These are phyloP conservation scores for Dianthus caryophyllus DNA, from an alignment of 148 eudicot genomes.

Conservation along the genomic window DNA sequence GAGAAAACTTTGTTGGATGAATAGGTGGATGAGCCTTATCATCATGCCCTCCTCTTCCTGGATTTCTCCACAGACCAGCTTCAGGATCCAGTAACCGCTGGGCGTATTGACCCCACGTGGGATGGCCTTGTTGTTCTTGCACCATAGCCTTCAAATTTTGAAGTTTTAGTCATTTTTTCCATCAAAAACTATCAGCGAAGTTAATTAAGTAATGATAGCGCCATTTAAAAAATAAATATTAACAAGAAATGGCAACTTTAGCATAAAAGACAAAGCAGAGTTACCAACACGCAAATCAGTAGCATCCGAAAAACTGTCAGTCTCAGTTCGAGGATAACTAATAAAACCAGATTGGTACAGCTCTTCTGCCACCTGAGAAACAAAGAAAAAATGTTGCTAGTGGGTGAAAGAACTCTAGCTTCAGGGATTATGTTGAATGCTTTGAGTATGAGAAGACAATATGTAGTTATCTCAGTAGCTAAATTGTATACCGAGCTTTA, in stretches of 20 bases:
- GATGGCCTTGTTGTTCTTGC: conserved; percentile 90
- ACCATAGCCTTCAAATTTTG: conserved; percentile 52
- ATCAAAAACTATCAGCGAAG: not conserved
- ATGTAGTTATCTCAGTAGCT: not conserved
- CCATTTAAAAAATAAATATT: not conserved
- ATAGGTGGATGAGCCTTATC: conserved; percentile 99
- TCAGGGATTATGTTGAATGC: too few species aligned
- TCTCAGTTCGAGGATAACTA: conserved; percentile 99
- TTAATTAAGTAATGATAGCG: not conserved
- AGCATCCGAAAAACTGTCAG: conserved; percentile 69
- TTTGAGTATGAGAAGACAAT: too few species aligned
- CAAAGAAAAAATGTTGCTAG: conserved; percentile 4
- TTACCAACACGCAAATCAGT: conserved; percentile 75
- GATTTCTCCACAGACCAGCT: conserved; percentile 81
- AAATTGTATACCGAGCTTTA: not conserved
- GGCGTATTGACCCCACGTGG: conserved; percentile 88
- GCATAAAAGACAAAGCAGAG: conserved; percentile 9
- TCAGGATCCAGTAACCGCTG: conserved; percentile 73
- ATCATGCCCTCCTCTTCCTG: conserved; percentile 84
- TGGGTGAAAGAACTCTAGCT: conserved; percentile 1
- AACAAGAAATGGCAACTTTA: conserved; percentile 6
- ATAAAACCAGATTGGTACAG: conserved; percentile 94
- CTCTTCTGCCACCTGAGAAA: conserved; percentile 84
- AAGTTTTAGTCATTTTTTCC: conserved; percentile 1
- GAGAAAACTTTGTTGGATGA: conserved; percentile 94